Evolutionary conservation across 192 early-diverging fungal species (phyloP), one percentile per base, ranked within the genome.

Genomic region (Coemansia sp.): DNA sequence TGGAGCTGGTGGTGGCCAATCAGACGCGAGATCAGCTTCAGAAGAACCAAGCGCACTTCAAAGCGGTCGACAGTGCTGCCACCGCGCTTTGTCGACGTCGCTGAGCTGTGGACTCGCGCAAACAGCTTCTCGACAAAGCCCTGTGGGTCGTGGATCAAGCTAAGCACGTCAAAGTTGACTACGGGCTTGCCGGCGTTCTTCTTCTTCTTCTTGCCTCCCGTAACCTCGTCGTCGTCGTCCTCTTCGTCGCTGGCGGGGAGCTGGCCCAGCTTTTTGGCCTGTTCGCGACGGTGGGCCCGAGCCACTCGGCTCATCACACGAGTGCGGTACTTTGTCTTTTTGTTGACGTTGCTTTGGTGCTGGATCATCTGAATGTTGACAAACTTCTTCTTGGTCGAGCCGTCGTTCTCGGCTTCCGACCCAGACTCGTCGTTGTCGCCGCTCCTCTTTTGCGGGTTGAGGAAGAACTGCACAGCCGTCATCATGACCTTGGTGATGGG

Each of bases 71-170:
- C 88, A 10, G 90, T 87, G 70, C 64, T 75, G 25, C 83, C 79
- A n/a, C 75, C 75, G 13, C 74, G 78, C 72, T 78, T 83, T 55
- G 75, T 83, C 11, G 72, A 65, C 13, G 63, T 78, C n/a, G 72
- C 42, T 55, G 80, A 65, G 77, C 83, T 37, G 39, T 84, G 73
- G 33, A 98, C 78, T 0, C 91, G 86, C 12, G 90, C 86, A 76
- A 97, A 97, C n/a, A 99, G 83, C 77, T 94, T 93, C 64, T 99
- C 97, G 37, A 89, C 85, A 75, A 97, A 96, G n/a, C 92, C 91
- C 83, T 99, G 97, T 28, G 97, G 93, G 75, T 98, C 96, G 76
- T 99, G 94, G 55, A 99, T 68, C 31, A 98, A 79, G 62, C 96
- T 94, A 10, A 98, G 85, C 0, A 94, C 95, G 12, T 95, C 95